These are phyloP conservation scores for maize (Zea mays) DNA, from an alignment of 176 grass and related monocot species.

Conservation along the genomic window DNA sequence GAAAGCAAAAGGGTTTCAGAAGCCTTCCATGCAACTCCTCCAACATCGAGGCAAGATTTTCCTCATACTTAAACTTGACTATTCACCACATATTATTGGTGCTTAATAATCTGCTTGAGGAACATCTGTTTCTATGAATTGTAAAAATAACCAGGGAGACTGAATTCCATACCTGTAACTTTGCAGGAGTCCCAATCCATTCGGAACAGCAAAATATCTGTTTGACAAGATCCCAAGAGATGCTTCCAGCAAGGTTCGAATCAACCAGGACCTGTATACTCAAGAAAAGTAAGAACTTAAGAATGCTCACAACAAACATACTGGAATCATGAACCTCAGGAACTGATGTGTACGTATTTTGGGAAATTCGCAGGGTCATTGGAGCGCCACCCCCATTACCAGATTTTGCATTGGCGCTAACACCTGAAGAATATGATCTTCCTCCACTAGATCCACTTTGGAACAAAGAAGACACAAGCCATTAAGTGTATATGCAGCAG, in stretches of 20 bases:
- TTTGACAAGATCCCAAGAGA: conserved; percentile 94
- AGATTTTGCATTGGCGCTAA: conserved; percentile 87
- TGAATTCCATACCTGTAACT: conserved; percentile 37
- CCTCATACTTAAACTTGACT: not conserved
- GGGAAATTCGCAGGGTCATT: conserved; percentile 54
- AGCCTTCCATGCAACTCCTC: conserved; percentile 71
- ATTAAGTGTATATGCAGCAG: conserved; percentile 30
- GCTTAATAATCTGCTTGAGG: conserved; percentile 4
- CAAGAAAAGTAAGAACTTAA: conserved; percentile 80
- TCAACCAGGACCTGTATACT: conserved; percentile 88
- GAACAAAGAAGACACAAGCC: conserved; percentile 53
- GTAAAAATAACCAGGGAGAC: conserved; percentile 9
- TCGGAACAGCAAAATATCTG: conserved; percentile 85
- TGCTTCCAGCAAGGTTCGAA: conserved; percentile 81
- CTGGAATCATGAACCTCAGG: conserved; percentile 11
- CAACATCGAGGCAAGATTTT: conserved; percentile 66
- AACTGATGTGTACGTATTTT: conserved; percentile 29
- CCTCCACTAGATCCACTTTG: conserved; percentile 66
- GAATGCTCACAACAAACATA: conserved; percentile 2
- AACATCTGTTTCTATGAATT: not conserved
- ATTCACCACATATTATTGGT: not conserved
- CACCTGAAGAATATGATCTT: conserved; percentile 89
- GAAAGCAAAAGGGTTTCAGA: conserved; percentile 83
- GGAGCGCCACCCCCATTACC: conserved; percentile 72
- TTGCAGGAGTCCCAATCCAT: conserved; percentile 74